These are phyloP conservation scores for Erigeron philadelphicus DNA, from an alignment of 140 eudicot species.

Conservation along the genomic window DNA sequence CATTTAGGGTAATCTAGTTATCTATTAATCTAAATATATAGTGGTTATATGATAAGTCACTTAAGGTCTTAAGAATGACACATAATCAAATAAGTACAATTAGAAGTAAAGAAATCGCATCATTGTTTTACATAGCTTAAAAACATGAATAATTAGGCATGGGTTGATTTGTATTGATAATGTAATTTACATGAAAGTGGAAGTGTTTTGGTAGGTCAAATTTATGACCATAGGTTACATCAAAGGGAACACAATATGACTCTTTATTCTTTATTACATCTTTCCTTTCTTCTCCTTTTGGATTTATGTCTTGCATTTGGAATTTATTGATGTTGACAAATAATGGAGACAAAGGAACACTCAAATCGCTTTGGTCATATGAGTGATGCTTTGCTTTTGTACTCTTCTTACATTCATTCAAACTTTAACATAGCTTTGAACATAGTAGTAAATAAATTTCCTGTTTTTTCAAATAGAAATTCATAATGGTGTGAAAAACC, in stretches of 20 bases:
- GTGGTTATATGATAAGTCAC: too few relatives aligned
- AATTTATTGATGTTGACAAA: constrained; percentile 32
- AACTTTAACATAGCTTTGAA: constrained; percentile 13
- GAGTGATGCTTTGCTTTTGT: constrained; percentile 21
- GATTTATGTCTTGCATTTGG: constrained; percentile 28
- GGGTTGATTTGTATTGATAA: background rate
- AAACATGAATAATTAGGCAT: constrained; percentile 10
- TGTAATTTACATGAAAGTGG: constrained; percentile 6
- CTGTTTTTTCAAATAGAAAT: background rate
- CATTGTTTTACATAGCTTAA: background rate
- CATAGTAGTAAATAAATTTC: background rate
- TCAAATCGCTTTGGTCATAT: constrained; percentile 19
- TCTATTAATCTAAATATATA: too few relatives aligned
- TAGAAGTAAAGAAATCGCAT: background rate
- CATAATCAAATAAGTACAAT: background rate
- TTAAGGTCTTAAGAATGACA: too few relatives aligned
- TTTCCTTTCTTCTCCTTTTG: constrained; percentile 14
- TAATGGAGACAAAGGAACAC: constrained; percentile 31
- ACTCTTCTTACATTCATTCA: background rate
- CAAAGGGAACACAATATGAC: constrained; percentile 35
- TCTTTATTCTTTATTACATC: constrained; percentile 28
- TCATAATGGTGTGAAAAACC: too few relatives aligned
- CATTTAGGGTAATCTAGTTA: too few relatives aligned
- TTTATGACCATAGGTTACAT: constrained; percentile 33
- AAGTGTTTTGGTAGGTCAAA: constrained; percentile 22